Percentiles rank a stretch among this genome's conserved stretches.
phyloP scores from a whole-genome alignment of 2,329 filamentous ascomycete species.

The Beauveria brongniartii region DNA sequence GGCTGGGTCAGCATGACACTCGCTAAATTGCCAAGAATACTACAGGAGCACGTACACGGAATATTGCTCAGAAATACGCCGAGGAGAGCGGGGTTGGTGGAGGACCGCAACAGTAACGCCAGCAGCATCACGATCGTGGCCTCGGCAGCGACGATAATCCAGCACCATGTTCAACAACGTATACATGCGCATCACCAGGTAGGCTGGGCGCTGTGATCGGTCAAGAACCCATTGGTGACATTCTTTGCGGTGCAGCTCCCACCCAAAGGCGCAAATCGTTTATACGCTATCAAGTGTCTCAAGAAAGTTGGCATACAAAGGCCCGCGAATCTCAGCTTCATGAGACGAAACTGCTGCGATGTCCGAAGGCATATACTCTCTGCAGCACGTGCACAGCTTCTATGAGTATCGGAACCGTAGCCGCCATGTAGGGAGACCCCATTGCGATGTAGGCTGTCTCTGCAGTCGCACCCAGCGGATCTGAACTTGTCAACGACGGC shows the following conservation, averaged over 20 bases:
- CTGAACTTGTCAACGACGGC: slow-evolving; percentile 19
- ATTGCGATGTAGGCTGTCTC: slow-evolving; percentile 33
- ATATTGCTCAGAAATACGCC: slow-evolving; percentile 22
- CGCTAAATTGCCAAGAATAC: neutral
- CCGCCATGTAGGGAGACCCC: slow-evolving; percentile 36
- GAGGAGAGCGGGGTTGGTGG: slow-evolving; percentile 20
- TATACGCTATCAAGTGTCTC: slow-evolving; percentile 19
- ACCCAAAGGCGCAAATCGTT: slow-evolving; percentile 29
- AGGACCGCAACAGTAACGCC: slow-evolving; percentile 35
- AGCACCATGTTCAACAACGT: slow-evolving; percentile 41
- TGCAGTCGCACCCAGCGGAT: slow-evolving; percentile 17
- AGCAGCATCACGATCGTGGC: slow-evolving; percentile 33
- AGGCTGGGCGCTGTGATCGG: slow-evolving; percentile 21
- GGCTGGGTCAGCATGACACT: neutral
- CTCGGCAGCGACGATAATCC: slow-evolving; percentile 31
- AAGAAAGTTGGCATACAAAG: slow-evolving; percentile 21
- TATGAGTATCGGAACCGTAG: slow-evolving; percentile 34
- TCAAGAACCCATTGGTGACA: slow-evolving; percentile 24
- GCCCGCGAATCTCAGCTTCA: slow-evolving; percentile 24
- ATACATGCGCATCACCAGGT: slow-evolving; percentile 40
- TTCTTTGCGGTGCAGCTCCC: slow-evolving; percentile 16
- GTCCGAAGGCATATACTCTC: slow-evolving; percentile 23
- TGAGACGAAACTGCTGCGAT: slow-evolving; percentile 23
- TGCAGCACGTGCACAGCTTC: slow-evolving; percentile 20
- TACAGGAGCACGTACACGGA: slow-evolving; percentile 12